phyloP scores from a whole-genome alignment of 2,329 filamentous ascomycete genomes.

The Colletotrichum acutatum region DNA sequence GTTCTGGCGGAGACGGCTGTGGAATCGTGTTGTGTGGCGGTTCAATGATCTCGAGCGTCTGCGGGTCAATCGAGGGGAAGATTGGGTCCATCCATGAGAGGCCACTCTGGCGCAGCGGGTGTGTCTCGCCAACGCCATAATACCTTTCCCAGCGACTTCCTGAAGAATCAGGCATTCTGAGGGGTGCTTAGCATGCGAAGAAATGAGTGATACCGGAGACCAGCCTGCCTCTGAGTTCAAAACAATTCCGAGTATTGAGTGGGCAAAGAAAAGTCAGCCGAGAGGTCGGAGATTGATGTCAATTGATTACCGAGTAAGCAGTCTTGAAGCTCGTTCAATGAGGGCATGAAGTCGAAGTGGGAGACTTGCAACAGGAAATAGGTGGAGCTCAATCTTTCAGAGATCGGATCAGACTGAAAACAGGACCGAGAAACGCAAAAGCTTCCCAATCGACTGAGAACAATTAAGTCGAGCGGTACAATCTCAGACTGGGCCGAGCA shows the following conservation, averaged over 20 bases:
- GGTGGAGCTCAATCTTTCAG: not conserved
- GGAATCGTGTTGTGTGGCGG: not conserved
- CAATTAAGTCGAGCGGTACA: not conserved
- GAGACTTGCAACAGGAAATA: not conserved
- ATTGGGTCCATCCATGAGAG: slow-evolving; percentile 27
- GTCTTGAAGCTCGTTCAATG: no score
- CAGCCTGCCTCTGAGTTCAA: not conserved
- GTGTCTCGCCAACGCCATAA: slow-evolving; percentile 11
- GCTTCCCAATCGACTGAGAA: not conserved
- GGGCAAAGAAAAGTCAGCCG: not conserved
- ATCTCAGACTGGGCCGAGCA: not conserved
- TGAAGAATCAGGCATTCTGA: not conserved
- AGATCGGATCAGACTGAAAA: not conserved
- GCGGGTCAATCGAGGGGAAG: slow-evolving; percentile 6
- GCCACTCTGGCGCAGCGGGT: not conserved
- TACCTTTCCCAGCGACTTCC: not conserved
- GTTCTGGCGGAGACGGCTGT: not conserved
- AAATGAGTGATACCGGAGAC: not conserved
- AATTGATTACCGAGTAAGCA: no score
- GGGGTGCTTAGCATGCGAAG: not conserved
- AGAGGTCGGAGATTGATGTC: no score
- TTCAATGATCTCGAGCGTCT: not conserved
- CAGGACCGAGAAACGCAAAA: not conserved
- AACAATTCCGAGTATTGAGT: not conserved
- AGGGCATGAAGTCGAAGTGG: not conserved